A percentile compares a stretch with the other conserved stretches of the same genome.
phyloP scores from a whole-genome alignment of 306 rosid species.

The Cucurbita moschata region DNA sequence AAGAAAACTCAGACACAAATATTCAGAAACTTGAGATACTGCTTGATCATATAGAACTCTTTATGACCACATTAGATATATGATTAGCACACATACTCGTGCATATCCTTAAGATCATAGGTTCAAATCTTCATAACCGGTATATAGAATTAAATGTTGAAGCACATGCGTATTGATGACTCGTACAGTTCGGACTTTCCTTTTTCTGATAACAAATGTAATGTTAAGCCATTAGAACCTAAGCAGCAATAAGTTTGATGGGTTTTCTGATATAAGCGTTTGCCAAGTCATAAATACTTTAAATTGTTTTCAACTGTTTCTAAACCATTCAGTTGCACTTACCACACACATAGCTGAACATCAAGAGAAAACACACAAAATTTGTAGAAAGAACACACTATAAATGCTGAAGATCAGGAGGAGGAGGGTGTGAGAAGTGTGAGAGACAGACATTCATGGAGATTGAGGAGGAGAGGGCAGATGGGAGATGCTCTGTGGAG shows the following conservation, averaged over 20 bases:
- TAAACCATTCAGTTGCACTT: too few relatives aligned
- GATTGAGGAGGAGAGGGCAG: conserved; percentile 6
- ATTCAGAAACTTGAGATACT: not conserved
- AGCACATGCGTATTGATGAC: not conserved
- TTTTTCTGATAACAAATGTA: not conserved
- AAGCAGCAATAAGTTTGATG: not conserved
- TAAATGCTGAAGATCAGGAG: not conserved
- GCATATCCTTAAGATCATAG: too few relatives aligned
- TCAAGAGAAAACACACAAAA: not conserved
- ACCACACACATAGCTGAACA: too few relatives aligned
- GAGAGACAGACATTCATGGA: not conserved
- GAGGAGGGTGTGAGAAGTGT: not conserved
- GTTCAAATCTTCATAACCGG: too few relatives aligned
- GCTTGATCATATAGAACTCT: not conserved
- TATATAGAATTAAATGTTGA: not conserved
- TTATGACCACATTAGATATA: not conserved
- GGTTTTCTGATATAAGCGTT: not conserved
- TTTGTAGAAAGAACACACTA: not conserved
- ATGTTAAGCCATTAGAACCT: not conserved
- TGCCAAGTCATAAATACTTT: not conserved
- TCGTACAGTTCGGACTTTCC: not conserved
- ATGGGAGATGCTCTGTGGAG: not conserved
- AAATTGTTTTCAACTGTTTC: not conserved
- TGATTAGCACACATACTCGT: not conserved
- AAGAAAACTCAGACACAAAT: not conserved